phyloP scores from a whole-genome alignment of 192 early-diverging fungal species.

The Coemansia sp. region DNA sequence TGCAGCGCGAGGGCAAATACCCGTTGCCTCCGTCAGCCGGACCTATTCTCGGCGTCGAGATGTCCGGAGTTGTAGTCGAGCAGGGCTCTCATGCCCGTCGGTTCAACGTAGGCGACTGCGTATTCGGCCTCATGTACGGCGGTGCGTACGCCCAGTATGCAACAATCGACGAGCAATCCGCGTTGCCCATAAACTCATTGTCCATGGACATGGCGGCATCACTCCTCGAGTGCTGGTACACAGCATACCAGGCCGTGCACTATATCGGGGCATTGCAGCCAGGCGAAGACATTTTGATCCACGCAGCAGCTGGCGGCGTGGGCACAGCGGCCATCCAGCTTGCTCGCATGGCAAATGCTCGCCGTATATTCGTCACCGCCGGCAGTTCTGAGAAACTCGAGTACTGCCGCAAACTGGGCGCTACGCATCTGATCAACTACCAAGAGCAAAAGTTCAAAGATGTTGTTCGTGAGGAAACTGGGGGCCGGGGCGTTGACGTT shows the following conservation, averaged over 20 bases:
- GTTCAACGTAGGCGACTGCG: constrained; percentile 65
- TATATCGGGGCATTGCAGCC: constrained; percentile 58
- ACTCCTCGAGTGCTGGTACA: constrained; percentile 79
- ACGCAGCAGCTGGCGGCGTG: constrained; percentile 78
- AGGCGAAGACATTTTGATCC: constrained; percentile 71
- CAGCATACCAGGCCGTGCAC: constrained; percentile 72
- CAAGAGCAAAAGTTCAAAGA: constrained; percentile 65
- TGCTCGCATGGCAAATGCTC: constrained; percentile 62
- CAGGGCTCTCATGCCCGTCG: constrained; percentile 45
- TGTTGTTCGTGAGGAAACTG: constrained; percentile 57
- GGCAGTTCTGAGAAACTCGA: constrained; percentile 66
- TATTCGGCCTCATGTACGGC: constrained; percentile 73
- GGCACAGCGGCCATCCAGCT: constrained; percentile 80
- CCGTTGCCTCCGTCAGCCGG: constrained; percentile 64
- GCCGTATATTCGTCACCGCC: constrained; percentile 69
- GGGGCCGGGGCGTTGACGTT: constrained; percentile 67
- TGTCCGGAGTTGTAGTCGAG: constrained; percentile 62
- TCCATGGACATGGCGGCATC: constrained; percentile 65
- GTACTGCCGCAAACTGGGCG: constrained; percentile 66
- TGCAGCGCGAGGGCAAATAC: constrained; percentile 72
- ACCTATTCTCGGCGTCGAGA: constrained; percentile 73
- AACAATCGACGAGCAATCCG: constrained; percentile 61
- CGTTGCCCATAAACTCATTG: constrained; percentile 57
- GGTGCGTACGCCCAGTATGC: constrained; percentile 77
- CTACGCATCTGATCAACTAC: constrained; percentile 77